Conservation (phyloP, 768 basidiomycete genomes). For the Tylopilus sp. region DNA sequence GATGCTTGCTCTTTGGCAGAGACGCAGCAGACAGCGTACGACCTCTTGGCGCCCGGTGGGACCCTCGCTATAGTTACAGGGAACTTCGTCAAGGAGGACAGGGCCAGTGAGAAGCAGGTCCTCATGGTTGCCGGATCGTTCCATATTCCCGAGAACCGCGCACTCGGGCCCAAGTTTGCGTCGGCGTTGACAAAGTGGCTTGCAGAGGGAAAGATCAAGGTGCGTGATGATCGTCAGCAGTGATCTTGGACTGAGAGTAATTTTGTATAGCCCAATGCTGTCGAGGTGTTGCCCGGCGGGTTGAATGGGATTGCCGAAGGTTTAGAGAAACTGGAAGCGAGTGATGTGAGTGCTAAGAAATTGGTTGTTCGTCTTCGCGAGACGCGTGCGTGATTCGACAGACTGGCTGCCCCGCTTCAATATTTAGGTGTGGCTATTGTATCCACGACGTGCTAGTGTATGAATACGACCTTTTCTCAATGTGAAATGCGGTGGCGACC, state of each 20-base stretch:
- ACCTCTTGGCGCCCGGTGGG: conserved; percentile 31
- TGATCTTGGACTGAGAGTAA: neutral
- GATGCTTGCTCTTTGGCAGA: conserved; percentile 29
- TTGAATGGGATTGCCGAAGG: conserved; percentile 31
- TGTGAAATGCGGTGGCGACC: neutral
- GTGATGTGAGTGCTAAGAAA: conserved; percentile 38
- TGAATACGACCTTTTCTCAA: neutral
- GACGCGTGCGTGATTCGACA: conserved; percentile 1
- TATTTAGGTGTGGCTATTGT: neutral
- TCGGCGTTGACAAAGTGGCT: conserved; percentile 15
- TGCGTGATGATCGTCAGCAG: neutral
- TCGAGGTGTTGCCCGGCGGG: conserved; percentile 38
- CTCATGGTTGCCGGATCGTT: conserved; percentile 9
- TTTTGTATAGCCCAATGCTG: conserved; percentile 30
- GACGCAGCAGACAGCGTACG: conserved; percentile 31
- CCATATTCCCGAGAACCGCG: conserved; percentile 1
- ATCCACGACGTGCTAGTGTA: neutral
- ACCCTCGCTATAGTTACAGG: conserved; percentile 17
- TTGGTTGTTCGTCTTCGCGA: conserved; percentile 30
- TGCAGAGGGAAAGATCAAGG: conserved; percentile 19
- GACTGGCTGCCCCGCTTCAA: neutral
- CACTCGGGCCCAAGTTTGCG: conserved; percentile 13
- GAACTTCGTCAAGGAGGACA: neutral
- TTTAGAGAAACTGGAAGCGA: conserved; percentile 27
- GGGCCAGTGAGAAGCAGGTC: neutral